These are phyloP conservation scores for Phoma sp. DNA, from an alignment of 2,329 filamentous ascomycete genomes.

Conservation along the genomic window DNA sequence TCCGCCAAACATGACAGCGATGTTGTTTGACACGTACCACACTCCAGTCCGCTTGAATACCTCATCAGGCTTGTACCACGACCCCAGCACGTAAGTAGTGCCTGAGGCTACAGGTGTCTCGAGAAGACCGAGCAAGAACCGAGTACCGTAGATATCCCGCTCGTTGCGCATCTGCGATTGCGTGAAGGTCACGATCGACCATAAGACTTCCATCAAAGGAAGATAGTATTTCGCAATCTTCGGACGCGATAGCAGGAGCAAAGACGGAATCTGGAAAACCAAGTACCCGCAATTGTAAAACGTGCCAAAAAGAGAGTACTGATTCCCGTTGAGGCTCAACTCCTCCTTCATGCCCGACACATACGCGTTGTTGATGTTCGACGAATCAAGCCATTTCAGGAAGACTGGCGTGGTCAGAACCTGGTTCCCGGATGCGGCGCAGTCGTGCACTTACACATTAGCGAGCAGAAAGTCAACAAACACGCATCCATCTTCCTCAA, in stretches of 20 bases:
- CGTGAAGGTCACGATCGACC: conserved; percentile 50
- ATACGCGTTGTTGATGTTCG: conserved; percentile 55
- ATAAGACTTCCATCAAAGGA: conserved; percentile 49
- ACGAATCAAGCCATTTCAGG: conserved; percentile 47
- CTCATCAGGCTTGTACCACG: conserved; percentile 53
- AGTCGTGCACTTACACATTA: conserved; percentile 43
- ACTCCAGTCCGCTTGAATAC: conserved; percentile 62
- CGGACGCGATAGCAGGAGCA: conserved; percentile 48
- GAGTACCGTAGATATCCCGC: conserved; percentile 48
- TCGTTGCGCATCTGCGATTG: conserved; percentile 48
- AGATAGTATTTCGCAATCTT: conserved; percentile 46
- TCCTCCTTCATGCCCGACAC: conserved; percentile 47
- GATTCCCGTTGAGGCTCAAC: conserved; percentile 56
- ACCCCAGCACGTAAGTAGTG: conserved; percentile 46
- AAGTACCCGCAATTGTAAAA: conserved; percentile 53
- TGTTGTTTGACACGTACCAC: conserved; percentile 60
- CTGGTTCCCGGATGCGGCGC: neutral
- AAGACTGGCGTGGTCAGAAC: conserved; percentile 36
- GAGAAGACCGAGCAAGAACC: conserved; percentile 47
- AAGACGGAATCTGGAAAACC: conserved; percentile 48
- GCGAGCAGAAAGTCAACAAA: conserved; percentile 45
- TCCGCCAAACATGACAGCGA: conserved; percentile 64
- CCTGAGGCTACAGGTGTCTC: conserved; percentile 47
- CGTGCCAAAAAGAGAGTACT: conserved; percentile 60
- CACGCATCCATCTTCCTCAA: conserved; percentile 47